Evolutionary conservation across 139 green algal species (phyloP), one percentile per base, ranked within the genome.

Genomic region (Volvox africanus): DNA sequence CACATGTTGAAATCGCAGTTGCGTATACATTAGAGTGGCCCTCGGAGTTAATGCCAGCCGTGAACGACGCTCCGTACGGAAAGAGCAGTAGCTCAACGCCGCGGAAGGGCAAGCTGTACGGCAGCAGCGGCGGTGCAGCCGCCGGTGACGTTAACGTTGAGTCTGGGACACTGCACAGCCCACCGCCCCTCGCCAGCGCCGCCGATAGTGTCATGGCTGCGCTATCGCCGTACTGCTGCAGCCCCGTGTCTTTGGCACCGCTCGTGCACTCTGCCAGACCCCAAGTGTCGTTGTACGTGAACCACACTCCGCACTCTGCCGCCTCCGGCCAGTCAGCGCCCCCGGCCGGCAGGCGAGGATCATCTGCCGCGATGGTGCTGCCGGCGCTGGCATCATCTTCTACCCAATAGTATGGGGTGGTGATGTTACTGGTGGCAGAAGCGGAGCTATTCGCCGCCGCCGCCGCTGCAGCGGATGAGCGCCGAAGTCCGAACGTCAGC

Each of bases 61-160:
- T 17, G 55, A 18, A 30, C 20, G n/a, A 62, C 61, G n/a, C 84
- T 37, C 84, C 84, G 84, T 89, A 89, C 67, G 84, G 84, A 77
- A 89, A 89, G 0, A 89, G 17, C 69, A 89, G 44, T 19, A 89
- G 67, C 69, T 89, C 69, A 0, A 71, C 3, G 37, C 84, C 84
- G 37, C 84, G 84, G 84, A 82, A 89, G 21, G 84, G 37, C 28
- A 82, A 32, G 17, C 33, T 82, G 69, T 89, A 89, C 84, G 84
- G 84, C 68, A 89, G 44, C 69, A 89, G 84, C 69, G 84, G 69
- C 28, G 84, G 84, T 26, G 83, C n/a, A 21, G 82, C 35, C 83
- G 67, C 26, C 22, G 67, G 50, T 17, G 83, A 32, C 84, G 69
- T 35, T 6, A 18, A 30, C 14, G 69, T 32, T 24, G 14, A 37